phyloP scores from a whole-genome alignment of 768 basidiomycete genomes.

The Leucocoprinus birnbaumii region DNA sequence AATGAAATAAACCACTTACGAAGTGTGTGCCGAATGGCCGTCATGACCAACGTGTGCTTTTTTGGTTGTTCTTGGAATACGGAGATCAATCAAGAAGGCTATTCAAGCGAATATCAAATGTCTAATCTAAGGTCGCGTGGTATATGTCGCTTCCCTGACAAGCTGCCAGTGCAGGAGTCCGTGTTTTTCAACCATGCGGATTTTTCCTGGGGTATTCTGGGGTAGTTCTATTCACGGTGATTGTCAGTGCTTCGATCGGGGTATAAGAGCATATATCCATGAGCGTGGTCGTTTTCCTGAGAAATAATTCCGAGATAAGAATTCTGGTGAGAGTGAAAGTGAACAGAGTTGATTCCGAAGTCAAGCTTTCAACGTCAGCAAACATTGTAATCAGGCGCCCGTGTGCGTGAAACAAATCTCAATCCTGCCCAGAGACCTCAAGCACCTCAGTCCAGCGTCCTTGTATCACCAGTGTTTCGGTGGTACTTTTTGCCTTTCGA shows the following conservation, averaged over 20 bases:
- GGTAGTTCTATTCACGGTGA: neutral
- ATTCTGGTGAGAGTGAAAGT: neutral
- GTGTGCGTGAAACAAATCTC: too few relatives aligned
- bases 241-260: neutral
- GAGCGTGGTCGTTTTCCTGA: neutral
- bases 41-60: neutral
- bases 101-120: neutral
- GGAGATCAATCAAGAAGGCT: neutral
- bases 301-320: neutral
- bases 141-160: neutral
- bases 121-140: neutral
- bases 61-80: neutral
- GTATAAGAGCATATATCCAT: neutral
- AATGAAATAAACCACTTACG: neutral
- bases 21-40: neutral
- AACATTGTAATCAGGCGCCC: neutral
- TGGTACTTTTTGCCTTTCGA: too few relatives aligned
- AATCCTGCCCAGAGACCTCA: too few relatives aligned
- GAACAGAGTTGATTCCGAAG: neutral
- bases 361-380: neutral
- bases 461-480: too few relatives aligned
- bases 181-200: constrained; percentile 6
- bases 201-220: neutral
- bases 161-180: neutral
- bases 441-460: too few relatives aligned